These are phyloP conservation scores for Kwoniella mangroviensis DNA, from an alignment of 768 basidiomycete species.

Conservation along the genomic window DNA sequence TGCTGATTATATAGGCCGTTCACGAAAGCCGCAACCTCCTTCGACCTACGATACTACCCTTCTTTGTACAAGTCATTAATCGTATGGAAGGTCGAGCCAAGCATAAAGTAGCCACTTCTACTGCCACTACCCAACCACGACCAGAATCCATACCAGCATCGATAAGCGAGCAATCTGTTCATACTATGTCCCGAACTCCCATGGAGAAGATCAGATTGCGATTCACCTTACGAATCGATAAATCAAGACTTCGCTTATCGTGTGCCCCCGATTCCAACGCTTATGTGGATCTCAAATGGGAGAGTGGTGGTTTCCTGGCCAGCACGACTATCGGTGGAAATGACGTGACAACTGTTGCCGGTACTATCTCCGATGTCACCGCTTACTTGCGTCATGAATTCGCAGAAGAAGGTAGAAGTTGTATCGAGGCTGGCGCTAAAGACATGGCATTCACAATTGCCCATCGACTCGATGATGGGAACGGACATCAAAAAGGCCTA, in stretches of 20 bases:
- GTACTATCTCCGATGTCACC: constrained; percentile 78
- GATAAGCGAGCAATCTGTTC: constrained; percentile 11
- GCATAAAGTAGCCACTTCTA: not conserved
- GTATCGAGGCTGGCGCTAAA: constrained; percentile 69
- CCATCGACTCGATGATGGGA: constrained; percentile 62
- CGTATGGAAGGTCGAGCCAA: constrained; percentile 74
- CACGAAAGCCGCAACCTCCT: constrained; percentile 86
- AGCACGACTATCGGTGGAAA: constrained; percentile 74
- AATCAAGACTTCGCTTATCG: constrained; percentile 80
- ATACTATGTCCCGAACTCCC: constrained; percentile 53
- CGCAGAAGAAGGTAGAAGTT: constrained; percentile 50
- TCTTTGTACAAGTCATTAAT: constrained; percentile 75
- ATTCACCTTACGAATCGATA: constrained; percentile 88
- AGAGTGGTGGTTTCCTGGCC: constrained; percentile 87
- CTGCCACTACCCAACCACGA: constrained; percentile 6
- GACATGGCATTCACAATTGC: constrained; percentile 79
- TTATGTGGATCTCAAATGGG: constrained; percentile 86
- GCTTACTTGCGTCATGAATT: constrained; percentile 73
- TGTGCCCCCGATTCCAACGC: constrained; percentile 93
- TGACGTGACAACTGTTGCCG: constrained; percentile 71
- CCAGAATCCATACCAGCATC: not conserved
- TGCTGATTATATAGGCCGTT: constrained; percentile 57
- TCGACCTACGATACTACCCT: constrained; percentile 79
- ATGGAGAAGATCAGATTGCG: constrained; percentile 68
- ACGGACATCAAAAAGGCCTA: constrained; percentile 62